Evolutionary conservation across 106 monocot species (phyloP).

Genomic region (Dendrobium nobile): DNA sequence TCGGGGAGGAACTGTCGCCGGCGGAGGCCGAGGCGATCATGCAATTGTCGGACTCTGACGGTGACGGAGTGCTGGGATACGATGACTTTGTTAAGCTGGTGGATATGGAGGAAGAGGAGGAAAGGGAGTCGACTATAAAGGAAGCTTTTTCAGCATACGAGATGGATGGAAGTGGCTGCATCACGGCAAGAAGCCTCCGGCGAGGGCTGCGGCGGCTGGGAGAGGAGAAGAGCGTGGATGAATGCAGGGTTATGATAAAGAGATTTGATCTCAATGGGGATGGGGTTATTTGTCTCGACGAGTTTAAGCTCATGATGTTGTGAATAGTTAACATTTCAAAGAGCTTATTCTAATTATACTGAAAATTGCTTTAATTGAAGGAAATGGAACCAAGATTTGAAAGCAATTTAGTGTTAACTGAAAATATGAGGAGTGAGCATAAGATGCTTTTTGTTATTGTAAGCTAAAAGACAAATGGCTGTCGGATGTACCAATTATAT

Average conservation of each 20-base stretch:
- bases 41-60: background rate
- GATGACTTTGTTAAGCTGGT: conserved; percentile 12
- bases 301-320: conserved; percentile 21
- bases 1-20: no score
- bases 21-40: no score
- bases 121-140: conserved; percentile 6
- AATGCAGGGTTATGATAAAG: conserved; percentile 18
- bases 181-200: conserved; percentile 16
- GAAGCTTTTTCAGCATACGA: conserved; percentile 17
- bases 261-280: conserved; percentile 25
- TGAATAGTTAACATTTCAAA: background rate
- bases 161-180: conserved; percentile 12
- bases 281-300: conserved; percentile 17
- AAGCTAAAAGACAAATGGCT: no score
- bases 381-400: no score
- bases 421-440: no score
- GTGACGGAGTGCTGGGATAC: no score
- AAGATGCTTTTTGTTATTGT: no score
- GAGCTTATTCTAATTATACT: no score
- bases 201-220: conserved; percentile 11
- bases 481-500: no score
- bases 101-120: conserved; percentile 2
- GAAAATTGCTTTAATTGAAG: no score
- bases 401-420: no score
- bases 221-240: background rate